Evolutionary conservation across 306 rosid genomes (phyloP).

Genomic region (Elaeagnus macrophylla): DNA sequence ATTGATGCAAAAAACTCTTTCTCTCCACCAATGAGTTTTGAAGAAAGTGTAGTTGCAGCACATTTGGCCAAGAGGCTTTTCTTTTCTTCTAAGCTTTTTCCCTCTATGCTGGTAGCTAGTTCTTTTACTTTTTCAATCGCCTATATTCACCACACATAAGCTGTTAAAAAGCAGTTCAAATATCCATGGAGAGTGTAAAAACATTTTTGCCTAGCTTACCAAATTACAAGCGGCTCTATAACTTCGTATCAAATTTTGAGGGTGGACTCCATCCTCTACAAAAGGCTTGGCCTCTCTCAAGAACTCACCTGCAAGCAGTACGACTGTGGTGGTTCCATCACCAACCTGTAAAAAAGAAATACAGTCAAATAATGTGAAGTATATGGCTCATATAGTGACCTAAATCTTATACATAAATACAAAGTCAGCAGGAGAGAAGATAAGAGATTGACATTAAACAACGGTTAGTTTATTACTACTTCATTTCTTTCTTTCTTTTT

Average conservation of each 20-base stretch:
- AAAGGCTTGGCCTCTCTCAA: conserved; percentile 94
- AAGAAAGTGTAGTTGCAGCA: conserved; percentile 96
- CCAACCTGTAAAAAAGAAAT: conserved; percentile 58
- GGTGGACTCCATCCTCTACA: conserved; percentile 89
- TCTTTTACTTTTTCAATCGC: conserved; percentile 82
- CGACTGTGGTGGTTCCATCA: conserved; percentile 98
- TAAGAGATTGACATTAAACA: no score
- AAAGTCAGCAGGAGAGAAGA: no score
- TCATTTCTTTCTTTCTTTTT: not conserved
- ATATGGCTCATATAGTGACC: not conserved
- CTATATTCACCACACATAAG: conserved; percentile 23
- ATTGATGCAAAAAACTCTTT: conserved; percentile 91
- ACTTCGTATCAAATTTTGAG: conserved; percentile 85
- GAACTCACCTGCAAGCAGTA: conserved; percentile 91
- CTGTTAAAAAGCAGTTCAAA: not conserved
- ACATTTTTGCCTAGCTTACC: conserved; percentile 27
- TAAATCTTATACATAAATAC: no score
- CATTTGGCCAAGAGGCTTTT: conserved; percentile 79
- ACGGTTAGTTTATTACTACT: no score
- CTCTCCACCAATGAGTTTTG: conserved; percentile 97
- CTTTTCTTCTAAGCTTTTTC: conserved; percentile 90
- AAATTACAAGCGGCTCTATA: conserved; percentile 65
- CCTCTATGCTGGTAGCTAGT: conserved; percentile 84
- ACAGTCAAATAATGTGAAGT: not conserved
- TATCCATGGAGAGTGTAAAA: not conserved